Base-by-base conservation (phyloP, 306 rosid genomes). In the Acacia melanoxylon region DNA sequence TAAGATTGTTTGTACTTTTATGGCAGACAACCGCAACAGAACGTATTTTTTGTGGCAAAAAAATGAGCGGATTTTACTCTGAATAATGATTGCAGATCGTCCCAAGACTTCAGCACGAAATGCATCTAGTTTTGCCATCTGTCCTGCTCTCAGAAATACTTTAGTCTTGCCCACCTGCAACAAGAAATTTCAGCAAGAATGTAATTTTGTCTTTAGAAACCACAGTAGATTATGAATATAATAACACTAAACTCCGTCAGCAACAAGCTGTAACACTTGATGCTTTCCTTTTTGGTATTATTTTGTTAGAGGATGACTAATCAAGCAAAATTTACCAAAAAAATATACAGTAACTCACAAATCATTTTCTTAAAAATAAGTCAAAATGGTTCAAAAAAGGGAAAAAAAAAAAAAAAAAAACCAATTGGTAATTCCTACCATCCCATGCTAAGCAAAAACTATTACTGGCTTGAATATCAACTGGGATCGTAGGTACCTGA, bases 141-240 rank as follows among this genome's bases (percentile, higher is more conserved):
- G 99, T 86, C 99, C 98, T 74, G 96, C 99, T 87, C 99, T 91
- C 51, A 95, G 91, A 87, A 95, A 95, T 82, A 95, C 96, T 87
- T 95, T 95, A 25, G 96, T 92, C 85, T 93, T 91, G 83, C 99
- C 99, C 79, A 95, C 84, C 99, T 95, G 90, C 86, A 88, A 87
- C 54, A 3, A 68, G 81, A 79, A 45, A 42, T 14, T 81, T 68
- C 69, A 61, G 61, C 40, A 81, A 48, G 77, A 69, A 44, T 75
- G 25, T 41, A 2, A 4, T 40, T 68, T 62, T 42, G 24, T 51
- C 72, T 72, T 35, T 16, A 72, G 77, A 40, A 77, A 27, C 41
- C 80, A 63, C 7, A 29, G n/a, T 20, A 72, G 51, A 70, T 19
- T 68, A 62, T 69, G 54, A 69, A 42, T 70, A 72, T 54, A 81